Conservation (phyloP, 768 basidiomycete genomes). For the Panaeolus cyanescens region DNA sequence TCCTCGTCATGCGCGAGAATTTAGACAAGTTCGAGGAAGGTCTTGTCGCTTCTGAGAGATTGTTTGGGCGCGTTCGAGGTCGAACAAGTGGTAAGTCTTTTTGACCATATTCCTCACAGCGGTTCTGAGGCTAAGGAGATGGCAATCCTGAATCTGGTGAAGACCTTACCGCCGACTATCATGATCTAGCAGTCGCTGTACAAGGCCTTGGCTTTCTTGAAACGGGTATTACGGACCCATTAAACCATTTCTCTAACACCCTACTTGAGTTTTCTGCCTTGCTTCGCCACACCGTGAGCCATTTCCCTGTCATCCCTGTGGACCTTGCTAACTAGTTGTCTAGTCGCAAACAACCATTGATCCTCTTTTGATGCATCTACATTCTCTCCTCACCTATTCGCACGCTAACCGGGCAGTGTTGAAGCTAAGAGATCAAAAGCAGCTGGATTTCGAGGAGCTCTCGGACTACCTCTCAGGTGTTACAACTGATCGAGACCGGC, state of each 20-base stretch:
- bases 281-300: conserved; percentile 75
- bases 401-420: conserved; percentile 92
- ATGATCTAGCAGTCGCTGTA: conserved; percentile 93
- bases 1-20: conserved; percentile 86
- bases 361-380: conserved; percentile 87
- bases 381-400: conserved; percentile 92
- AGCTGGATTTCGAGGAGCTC: conserved; percentile 97
- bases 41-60: conserved; percentile 75
- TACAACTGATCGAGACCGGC: conserved; percentile 87
- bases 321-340: conserved; percentile 1
- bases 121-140: conserved; percentile 86
- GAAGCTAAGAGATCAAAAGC: conserved; percentile 96
- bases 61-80: conserved; percentile 76
- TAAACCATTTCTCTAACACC: conserved; percentile 96
- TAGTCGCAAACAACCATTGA: conserved; percentile 91
- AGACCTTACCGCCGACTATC: conserved; percentile 98
- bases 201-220: conserved; percentile 98
- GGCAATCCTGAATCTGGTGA: conserved; percentile 76
- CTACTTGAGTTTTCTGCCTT: conserved; percentile 93
- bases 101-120: conserved; percentile 26
- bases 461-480: conserved; percentile 94
- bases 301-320: neutral
- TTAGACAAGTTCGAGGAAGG: conserved; percentile 98
- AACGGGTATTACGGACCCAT: conserved; percentile 95
- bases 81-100: conserved; percentile 82